Conservation (phyloP, 2,329 filamentous ascomycete genomes). For the Aspergillus carbonarius region DNA sequence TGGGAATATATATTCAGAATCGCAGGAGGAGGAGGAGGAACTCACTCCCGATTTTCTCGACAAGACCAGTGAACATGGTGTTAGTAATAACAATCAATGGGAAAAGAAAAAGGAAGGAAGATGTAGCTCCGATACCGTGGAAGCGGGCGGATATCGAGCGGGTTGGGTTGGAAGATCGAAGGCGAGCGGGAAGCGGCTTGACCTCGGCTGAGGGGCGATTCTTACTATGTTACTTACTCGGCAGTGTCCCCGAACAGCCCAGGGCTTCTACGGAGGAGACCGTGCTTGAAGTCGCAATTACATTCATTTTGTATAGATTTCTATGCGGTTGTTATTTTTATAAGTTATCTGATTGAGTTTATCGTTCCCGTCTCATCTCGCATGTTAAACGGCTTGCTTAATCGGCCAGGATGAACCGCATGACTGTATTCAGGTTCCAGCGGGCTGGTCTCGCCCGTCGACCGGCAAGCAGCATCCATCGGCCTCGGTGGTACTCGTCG, state of each 20-base stretch:
- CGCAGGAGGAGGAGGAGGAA: constrained; percentile 27
- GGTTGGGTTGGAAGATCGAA: constrained; percentile 1
- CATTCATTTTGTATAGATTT: background rate
- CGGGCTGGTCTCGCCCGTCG: constrained; percentile 19
- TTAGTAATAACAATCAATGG: background rate
- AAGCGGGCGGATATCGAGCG: constrained; percentile 12
- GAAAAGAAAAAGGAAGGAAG: background rate
- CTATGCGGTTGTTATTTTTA: background rate
- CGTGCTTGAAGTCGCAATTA: background rate
- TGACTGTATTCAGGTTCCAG: constrained; percentile 22
- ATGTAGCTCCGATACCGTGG: background rate
- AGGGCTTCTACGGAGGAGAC: background rate
- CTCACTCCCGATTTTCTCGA: constrained; percentile 89
- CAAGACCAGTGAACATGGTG: constrained; percentile 90
- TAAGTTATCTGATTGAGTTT: background rate
- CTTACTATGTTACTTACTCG: background rate
- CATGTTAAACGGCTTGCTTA: background rate
- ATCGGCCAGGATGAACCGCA: constrained; percentile 28
- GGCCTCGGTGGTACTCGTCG: constrained; percentile 40
- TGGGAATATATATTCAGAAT: background rate
- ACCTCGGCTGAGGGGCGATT: background rate
- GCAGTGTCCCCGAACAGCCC: background rate
- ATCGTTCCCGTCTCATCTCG: background rate
- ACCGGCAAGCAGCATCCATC: constrained; percentile 14
- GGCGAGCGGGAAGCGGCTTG: background rate